Evolutionary conservation across 1,284 basidiomycete genomes (phyloP).

Genomic region (Phylloporus gajari): DNA sequence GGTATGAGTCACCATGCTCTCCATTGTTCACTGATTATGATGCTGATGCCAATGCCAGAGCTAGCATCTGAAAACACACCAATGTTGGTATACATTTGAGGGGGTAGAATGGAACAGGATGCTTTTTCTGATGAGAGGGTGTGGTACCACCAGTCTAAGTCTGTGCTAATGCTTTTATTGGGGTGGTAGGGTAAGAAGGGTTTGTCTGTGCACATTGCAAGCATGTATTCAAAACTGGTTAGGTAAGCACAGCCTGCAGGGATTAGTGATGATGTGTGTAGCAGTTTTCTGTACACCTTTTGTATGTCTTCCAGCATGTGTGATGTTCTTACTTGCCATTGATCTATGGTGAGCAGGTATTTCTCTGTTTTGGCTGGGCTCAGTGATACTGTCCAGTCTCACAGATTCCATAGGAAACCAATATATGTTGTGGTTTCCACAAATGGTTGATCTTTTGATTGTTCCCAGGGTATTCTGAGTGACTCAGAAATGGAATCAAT

Average conservation of each 20-base stretch:
- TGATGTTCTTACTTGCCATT: background rate
- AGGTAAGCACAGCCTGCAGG: background rate
- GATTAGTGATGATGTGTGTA: background rate
- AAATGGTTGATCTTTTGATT: constrained; percentile 22
- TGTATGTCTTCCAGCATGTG: constrained; percentile 11
- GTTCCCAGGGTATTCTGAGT: constrained; percentile 24
- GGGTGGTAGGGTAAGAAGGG: constrained; percentile 3
- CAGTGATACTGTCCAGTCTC: rapidly evolving
- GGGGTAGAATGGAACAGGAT: background rate
- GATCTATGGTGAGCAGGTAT: constrained; percentile 1
- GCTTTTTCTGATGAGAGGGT: background rate
- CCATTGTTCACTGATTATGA: background rate
- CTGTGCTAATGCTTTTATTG: background rate
- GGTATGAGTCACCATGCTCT: background rate
- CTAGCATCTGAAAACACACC: constrained; percentile 7
- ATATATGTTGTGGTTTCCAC: constrained; percentile 7
- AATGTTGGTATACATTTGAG: background rate
- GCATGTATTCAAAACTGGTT: constrained; percentile 1
- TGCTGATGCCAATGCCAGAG: constrained; percentile 7
- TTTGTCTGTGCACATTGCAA: background rate
- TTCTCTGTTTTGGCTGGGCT: background rate
- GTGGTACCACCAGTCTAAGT: background rate
- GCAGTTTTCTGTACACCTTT: background rate
- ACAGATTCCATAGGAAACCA: constrained; percentile 17
- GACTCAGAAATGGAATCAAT: background rate